A percentile compares a stretch with the other conserved stretches of the same genome.
Evolutionary conservation across 805 yeast species (phyloP).

Genomic region (Starmera pachycereana): DNA sequence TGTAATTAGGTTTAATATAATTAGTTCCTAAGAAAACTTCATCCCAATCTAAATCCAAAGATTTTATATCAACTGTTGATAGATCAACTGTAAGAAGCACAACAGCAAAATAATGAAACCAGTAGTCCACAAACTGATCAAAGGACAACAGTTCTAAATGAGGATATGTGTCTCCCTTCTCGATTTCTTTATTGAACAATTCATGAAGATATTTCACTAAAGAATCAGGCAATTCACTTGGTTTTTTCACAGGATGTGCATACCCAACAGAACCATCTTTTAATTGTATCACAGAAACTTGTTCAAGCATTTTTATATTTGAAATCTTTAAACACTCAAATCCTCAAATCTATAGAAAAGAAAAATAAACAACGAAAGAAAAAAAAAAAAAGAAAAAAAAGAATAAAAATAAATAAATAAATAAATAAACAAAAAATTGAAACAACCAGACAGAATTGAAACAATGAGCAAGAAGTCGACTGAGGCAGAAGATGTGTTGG

Average conservation of each 20-base stretch:
- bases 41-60: constrained; percentile 28
- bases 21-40: constrained; percentile 55
- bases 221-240: constrained; percentile 35
- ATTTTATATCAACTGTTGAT: no score
- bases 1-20: constrained; percentile 79
- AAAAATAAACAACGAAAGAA: no score
- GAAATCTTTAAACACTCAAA: no score
- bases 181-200: constrained; percentile 57
- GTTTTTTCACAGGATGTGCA: no score
- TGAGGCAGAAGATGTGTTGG: constrained; percentile 68
- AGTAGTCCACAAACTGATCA: constrained; percentile 49
- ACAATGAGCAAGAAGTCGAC: constrained; percentile 24
- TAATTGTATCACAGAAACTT: no score
- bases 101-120: constrained; percentile 61
- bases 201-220: constrained; percentile 36
- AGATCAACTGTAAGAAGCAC: constrained; percentile 40
- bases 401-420: no score
- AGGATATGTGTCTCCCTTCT: constrained; percentile 72
- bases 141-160: constrained; percentile 28
- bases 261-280: no score
- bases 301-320: no score
- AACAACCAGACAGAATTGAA: neutral
- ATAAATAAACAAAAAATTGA: no score
- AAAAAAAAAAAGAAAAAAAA: no score
- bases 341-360: no score